Conservation (phyloP, 139 green algal genomes). For the Chloropicon primus region DNA sequence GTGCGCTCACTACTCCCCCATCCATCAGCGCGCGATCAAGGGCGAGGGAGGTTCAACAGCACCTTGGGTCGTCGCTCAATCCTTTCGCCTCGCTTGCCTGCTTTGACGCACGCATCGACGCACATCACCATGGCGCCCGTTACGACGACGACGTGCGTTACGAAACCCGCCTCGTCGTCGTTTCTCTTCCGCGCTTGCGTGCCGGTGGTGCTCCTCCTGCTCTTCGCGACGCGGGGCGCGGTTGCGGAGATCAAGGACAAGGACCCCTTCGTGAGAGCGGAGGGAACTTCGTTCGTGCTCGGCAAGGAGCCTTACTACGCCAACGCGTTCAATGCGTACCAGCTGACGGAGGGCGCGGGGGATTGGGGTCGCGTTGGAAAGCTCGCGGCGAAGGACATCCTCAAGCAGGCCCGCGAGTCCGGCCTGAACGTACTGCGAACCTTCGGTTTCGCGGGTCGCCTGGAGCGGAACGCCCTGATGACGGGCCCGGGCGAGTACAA, state of each 20-base stretch:
- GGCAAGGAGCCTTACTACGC: neutral
- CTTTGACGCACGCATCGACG: too few relatives aligned
- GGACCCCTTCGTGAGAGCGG: neutral
- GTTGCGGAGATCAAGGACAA: neutral
- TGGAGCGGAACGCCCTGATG: neutral
- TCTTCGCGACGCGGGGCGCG: neutral
- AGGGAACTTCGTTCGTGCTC: neutral
- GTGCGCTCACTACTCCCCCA: too few relatives aligned
- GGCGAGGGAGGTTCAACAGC: too few relatives aligned
- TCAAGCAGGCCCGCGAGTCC: neutral
- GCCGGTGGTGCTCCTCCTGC: neutral
- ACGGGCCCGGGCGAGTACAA: neutral
- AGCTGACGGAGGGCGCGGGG: neutral
- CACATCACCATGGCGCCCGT: too few relatives aligned
- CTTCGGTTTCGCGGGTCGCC: neutral
- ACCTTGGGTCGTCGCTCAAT: too few relatives aligned
- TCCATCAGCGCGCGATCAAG: too few relatives aligned
- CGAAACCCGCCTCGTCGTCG: neutral
- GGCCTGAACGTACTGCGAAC: neutral
- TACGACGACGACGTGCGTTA: too few relatives aligned
- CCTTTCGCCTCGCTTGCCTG: too few relatives aligned
- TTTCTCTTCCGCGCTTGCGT: neutral
- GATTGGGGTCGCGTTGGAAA: neutral
- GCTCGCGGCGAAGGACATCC: neutral
- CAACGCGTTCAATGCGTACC: neutral